Percentiles rank a stretch among this genome's conserved stretches.
These are phyloP conservation scores for Trichoderma sp. DNA, from an alignment of 2,329 filamentous ascomycete genomes.

Conservation along the genomic window DNA sequence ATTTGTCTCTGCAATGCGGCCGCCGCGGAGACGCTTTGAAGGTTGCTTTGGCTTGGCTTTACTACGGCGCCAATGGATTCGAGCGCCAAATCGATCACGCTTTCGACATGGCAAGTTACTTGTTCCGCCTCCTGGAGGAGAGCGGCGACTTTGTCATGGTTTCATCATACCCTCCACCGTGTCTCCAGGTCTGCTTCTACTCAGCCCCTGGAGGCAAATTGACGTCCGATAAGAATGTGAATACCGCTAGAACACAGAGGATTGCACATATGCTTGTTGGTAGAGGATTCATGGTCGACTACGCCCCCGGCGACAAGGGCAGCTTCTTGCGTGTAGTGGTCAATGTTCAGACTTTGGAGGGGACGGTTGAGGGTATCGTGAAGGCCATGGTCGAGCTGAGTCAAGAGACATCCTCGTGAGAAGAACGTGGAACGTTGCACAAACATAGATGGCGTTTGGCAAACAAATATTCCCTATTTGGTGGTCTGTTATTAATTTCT, in stretches of 20 bases:
- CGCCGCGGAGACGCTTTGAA: conserved; percentile 84
- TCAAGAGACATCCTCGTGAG: conserved; percentile 26
- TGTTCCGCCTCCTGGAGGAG: conserved; percentile 61
- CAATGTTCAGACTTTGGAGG: conserved; percentile 55
- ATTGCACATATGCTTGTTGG: conserved; percentile 52
- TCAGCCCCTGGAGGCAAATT: conserved; percentile 62
- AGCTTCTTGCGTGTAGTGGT: conserved; percentile 63
- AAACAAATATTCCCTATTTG: not conserved
- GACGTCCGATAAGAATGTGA: conserved; percentile 44
- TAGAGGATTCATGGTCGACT: conserved; percentile 62
- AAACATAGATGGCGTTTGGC: not conserved
- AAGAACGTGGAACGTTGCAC: no score
- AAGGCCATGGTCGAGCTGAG: conserved; percentile 55
- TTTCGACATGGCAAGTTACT: conserved; percentile 68
- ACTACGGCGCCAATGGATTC: conserved; percentile 80
- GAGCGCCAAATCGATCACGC: conserved; percentile 68
- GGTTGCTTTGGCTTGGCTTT: conserved; percentile 84
- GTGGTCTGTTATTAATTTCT: not conserved
- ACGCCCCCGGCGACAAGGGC: conserved; percentile 58
- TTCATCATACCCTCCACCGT: conserved; percentile 76
- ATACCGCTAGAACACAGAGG: conserved; percentile 51
- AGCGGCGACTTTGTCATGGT: conserved; percentile 69
- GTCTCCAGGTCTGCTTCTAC: conserved; percentile 95
- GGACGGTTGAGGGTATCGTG: conserved; percentile 56
- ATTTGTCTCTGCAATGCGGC: conserved; percentile 91